phyloP scores from a whole-genome alignment of 1,139 yeast species.

The Kodamaea suecica region DNA sequence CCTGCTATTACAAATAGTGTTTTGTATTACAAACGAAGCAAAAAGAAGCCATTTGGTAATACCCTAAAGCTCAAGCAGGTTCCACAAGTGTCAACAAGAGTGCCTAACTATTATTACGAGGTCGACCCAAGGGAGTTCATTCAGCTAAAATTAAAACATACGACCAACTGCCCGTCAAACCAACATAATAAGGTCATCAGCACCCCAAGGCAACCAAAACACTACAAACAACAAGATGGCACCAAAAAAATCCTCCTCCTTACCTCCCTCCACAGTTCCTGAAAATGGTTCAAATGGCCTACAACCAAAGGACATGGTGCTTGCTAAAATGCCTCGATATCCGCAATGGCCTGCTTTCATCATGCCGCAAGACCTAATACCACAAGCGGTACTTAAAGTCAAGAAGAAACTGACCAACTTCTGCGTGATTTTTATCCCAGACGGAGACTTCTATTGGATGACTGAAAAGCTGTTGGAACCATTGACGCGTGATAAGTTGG shows the following conservation, averaged over 20 bases:
- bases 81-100: too few species aligned
- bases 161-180: too few species aligned
- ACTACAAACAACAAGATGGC: conserved; percentile 20
- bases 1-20: too few species aligned
- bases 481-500: conserved; percentile 29
- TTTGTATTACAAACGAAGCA: too few species aligned
- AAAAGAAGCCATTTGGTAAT: too few species aligned
- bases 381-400: conserved; percentile 35
- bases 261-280: conserved; percentile 5
- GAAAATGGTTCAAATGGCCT: too few species aligned
- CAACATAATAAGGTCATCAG: too few species aligned
- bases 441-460: conserved; percentile 49
- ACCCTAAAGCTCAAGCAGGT: too few species aligned
- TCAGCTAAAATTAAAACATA: too few species aligned
- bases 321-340: conserved; percentile 48
- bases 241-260: conserved; percentile 19
- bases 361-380: conserved; percentile 41
- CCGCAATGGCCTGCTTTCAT: conserved; percentile 52
- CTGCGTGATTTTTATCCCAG: conserved; percentile 49
- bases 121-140: too few species aligned
- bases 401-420: conserved; percentile 38
- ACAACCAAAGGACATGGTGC: conserved; percentile 37
- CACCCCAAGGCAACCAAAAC: background rate
- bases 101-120: too few species aligned
- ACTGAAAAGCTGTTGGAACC: conserved; percentile 37